phyloP scores from a whole-genome alignment of 257 asterid species.

The Przewalskia tangutica region DNA sequence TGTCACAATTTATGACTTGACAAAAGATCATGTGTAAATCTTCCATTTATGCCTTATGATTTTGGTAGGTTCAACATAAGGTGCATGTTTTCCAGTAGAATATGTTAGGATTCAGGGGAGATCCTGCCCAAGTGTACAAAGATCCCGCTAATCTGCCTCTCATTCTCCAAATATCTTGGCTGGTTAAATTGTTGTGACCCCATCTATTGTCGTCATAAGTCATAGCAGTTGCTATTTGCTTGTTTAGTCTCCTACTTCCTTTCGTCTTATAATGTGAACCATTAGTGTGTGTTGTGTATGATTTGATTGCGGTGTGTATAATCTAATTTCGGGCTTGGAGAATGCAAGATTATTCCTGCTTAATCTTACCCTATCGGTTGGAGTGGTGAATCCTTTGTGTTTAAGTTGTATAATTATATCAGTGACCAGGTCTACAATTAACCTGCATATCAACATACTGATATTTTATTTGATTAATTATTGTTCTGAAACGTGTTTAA shows the following conservation, averaged over 20 bases:
- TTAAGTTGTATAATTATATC: background rate
- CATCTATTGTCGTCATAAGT: background rate
- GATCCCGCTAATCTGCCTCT: background rate
- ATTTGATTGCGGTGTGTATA: background rate
- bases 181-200: background rate
- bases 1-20: background rate
- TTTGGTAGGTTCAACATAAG: background rate
- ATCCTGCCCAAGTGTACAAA: background rate
- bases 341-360: background rate
- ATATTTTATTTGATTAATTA: background rate
- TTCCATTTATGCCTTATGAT: background rate
- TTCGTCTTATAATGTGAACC: background rate
- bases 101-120: background rate
- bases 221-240: too few species aligned
- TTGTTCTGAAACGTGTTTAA: background rate
- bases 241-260: too few species aligned
- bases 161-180: background rate
- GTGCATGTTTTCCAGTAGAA: background rate
- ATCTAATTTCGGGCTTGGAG: background rate
- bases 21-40: background rate
- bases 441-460: background rate
- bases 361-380: background rate
- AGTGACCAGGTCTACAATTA: background rate
- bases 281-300: background rate
- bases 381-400: background rate